A percentile compares a stretch with the other conserved stretches of the same genome.
These are phyloP conservation scores for Penicillium riverlandense DNA, from an alignment of 495 filamentous ascomycete species.

Conservation along the genomic window DNA sequence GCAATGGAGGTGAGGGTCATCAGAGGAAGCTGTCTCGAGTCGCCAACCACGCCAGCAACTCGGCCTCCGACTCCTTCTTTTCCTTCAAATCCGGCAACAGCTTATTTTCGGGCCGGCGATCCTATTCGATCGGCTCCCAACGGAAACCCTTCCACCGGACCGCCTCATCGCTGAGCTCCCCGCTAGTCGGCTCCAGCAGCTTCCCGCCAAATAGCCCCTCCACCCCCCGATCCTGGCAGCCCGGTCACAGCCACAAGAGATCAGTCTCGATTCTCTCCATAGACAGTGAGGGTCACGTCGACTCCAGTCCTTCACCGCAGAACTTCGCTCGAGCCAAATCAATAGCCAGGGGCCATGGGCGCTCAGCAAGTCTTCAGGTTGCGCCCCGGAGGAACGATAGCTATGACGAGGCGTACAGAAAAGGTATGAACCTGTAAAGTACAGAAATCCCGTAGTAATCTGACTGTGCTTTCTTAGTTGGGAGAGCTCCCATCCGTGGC, in stretches of 20 bases:
- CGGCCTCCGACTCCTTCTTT: conserved; percentile 36
- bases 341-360: conserved; percentile 53
- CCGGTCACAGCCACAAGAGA: conserved; percentile 53
- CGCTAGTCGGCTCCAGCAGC: conserved; percentile 36
- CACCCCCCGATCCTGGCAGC: conserved; percentile 29
- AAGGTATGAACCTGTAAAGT: conserved; percentile 28
- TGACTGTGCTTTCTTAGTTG: conserved; percentile 4
- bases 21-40: conserved; percentile 41
- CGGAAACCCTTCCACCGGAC: conserved; percentile 32
- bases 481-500: conserved; percentile 19
- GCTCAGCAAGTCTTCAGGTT: conserved; percentile 81
- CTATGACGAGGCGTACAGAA: conserved; percentile 28
- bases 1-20: conserved; percentile 27
- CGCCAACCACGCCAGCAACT: conserved; percentile 28
- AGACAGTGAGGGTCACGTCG: conserved; percentile 51
- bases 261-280: conserved; percentile 96
- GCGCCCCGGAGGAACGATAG: conserved; percentile 49
- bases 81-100: conserved; percentile 32
- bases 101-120: conserved; percentile 35
- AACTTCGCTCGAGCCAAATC: conserved; percentile 32
- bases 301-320: conserved; percentile 32
- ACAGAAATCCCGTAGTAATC: too few relatives aligned
- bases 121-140: conserved; percentile 25
- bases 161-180: conserved; percentile 39
- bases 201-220: conserved; percentile 36